These are phyloP conservation scores for Stagonosporopsis chrysanthemi DNA, from an alignment of 2,329 filamentous ascomycete species.

Conservation along the genomic window DNA sequence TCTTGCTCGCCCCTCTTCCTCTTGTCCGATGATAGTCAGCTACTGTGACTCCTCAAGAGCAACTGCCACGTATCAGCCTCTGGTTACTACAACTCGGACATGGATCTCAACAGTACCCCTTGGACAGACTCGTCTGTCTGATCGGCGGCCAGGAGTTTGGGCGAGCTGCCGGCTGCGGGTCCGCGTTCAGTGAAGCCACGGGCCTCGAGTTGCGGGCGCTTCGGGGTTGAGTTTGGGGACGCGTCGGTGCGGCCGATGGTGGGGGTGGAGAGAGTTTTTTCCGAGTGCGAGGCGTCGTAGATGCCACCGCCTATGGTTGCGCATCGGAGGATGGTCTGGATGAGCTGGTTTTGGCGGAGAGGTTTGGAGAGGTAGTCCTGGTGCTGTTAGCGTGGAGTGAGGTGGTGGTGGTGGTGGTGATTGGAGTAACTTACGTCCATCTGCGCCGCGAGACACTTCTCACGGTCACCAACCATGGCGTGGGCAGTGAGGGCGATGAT, in stretches of 20 bases:
- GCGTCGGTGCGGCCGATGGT: constrained; percentile 32
- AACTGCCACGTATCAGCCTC: constrained; percentile 19
- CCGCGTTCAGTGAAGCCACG: constrained; percentile 74
- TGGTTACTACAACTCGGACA: constrained; percentile 14
- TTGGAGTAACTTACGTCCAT: constrained; percentile 73
- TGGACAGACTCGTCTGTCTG: constrained; percentile 69
- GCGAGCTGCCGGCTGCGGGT: constrained; percentile 63
- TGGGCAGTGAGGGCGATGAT: constrained; percentile 97
- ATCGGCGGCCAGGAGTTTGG: constrained; percentile 66
- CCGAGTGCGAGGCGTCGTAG: constrained; percentile 69
- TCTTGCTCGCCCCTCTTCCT: constrained; percentile 15
- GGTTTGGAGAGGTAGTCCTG: constrained; percentile 94
- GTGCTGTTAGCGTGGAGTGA: constrained; percentile 22
- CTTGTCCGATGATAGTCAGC: constrained; percentile 23
- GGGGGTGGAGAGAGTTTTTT: constrained; percentile 38
- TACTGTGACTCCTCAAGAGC: constrained; percentile 22
- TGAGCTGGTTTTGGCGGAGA: constrained; percentile 94
- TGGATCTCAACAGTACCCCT: constrained; percentile 52
- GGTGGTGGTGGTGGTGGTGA: too few species aligned
- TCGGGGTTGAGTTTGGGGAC: constrained; percentile 8
- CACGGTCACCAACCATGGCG: constrained; percentile 97
- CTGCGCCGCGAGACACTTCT: constrained; percentile 97
- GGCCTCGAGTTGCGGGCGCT: constrained; percentile 63
- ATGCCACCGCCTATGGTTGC: constrained; percentile 87
- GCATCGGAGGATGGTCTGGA: constrained; percentile 97